Evolutionary conservation across 352 stramenopile species (phyloP).

Genomic region (Globisporangium spinosum): DNA sequence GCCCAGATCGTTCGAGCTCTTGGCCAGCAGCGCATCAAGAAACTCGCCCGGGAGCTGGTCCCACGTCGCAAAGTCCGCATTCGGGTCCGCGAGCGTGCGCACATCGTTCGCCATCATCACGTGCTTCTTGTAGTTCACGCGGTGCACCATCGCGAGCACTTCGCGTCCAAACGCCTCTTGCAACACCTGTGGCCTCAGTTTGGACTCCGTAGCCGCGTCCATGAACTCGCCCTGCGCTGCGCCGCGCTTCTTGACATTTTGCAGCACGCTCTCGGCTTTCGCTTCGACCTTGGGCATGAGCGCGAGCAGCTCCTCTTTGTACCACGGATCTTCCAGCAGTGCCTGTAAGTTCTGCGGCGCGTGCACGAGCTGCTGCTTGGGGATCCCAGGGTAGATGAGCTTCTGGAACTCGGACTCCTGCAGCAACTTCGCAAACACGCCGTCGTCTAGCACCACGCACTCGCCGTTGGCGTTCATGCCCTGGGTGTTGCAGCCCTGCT

Average conservation of each 20-base stretch:
- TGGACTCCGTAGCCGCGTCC: conserved; percentile 60
- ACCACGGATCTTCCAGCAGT: conserved; percentile 75
- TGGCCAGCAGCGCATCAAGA: conserved; percentile 37
- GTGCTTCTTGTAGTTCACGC: conserved; percentile 81
- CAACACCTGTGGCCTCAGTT: conserved; percentile 70
- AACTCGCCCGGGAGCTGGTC: conserved; percentile 57
- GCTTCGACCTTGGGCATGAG: conserved; percentile 81
- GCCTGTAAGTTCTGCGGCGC: conserved; percentile 69
- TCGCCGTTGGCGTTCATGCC: conserved; percentile 57
- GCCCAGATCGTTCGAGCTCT: not conserved
- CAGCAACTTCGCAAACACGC: conserved; percentile 76
- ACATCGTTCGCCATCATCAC: conserved; percentile 63
- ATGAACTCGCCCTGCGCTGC: conserved; percentile 74
- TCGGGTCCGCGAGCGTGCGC: conserved; percentile 54
- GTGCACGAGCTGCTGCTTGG: conserved; percentile 56
- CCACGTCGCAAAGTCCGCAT: conserved; percentile 51
- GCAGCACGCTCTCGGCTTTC: conserved; percentile 72
- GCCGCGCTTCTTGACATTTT: conserved; percentile 77
- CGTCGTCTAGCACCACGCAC: conserved; percentile 67
- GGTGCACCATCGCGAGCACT: conserved; percentile 79
- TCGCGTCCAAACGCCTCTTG: conserved; percentile 85
- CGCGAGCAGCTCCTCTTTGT: conserved; percentile 67
- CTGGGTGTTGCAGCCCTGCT: conserved; percentile 46
- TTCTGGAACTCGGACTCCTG: conserved; percentile 64
- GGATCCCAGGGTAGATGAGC: conserved; percentile 78